A percentile compares a stretch with the other conserved stretches of the same genome.
phyloP scores from a whole-genome alignment of 495 filamentous ascomycete genomes.

The Penicillium lividum region DNA sequence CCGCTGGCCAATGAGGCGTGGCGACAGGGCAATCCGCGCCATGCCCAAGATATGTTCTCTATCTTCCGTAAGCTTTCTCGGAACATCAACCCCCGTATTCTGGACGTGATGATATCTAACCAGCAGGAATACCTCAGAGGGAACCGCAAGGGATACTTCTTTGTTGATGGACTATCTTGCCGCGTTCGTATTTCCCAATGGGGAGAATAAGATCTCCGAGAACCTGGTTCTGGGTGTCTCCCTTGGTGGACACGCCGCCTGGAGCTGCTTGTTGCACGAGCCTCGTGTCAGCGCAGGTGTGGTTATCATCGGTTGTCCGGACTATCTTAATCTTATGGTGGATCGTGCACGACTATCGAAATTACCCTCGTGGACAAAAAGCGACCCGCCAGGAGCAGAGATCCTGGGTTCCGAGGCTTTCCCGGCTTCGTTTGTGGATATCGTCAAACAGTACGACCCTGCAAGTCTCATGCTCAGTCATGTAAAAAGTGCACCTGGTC shows the following conservation, averaged over 20 bases:
- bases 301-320: constrained; percentile 84
- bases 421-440: constrained; percentile 62
- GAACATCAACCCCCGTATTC: background rate
- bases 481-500: constrained; percentile 31
- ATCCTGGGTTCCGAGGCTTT: constrained; percentile 80
- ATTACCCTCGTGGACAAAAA: constrained; percentile 58
- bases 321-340: constrained; percentile 75
- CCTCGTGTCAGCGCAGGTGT: constrained; percentile 73
- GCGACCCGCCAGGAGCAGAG: constrained; percentile 53
- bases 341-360: constrained; percentile 78
- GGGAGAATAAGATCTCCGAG: constrained; percentile 56
- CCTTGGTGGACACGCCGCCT: constrained; percentile 85
- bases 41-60: constrained; percentile 88
- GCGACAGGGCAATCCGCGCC: constrained; percentile 74
- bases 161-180: constrained; percentile 70
- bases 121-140: constrained; percentile 43
- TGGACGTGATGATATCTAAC: constrained; percentile 1
- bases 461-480: constrained; percentile 65
- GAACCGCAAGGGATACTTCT: constrained; percentile 74
- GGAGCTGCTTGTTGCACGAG: constrained; percentile 78
- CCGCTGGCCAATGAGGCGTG: constrained; percentile 67
- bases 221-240: constrained; percentile 80
- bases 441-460: constrained; percentile 65
- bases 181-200: constrained; percentile 67
- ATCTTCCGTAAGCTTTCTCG: constrained; percentile 50